A percentile compares a stretch with the other conserved stretches of the same genome.
These are phyloP conservation scores for Teratosphaeria gauchensis DNA, from an alignment of 2,329 filamentous ascomycete genomes.

Conservation along the genomic window DNA sequence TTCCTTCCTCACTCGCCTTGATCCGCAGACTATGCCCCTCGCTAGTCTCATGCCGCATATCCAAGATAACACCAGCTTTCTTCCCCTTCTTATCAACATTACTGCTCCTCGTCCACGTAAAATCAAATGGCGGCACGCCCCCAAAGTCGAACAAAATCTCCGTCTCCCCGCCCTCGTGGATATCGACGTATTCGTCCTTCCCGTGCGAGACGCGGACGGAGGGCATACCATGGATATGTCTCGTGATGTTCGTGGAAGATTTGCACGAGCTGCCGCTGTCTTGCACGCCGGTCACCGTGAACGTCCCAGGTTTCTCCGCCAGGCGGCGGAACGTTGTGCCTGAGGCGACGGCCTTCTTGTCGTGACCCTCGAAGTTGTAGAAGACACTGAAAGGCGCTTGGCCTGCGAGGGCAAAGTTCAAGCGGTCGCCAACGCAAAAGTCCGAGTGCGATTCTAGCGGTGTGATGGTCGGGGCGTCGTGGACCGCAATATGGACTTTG, in stretches of 20 bases:
- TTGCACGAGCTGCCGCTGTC: conserved; percentile 86
- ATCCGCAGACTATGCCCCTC: conserved; percentile 74
- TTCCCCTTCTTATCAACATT: conserved; percentile 61
- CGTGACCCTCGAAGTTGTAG: conserved; percentile 75
- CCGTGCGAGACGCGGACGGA: conserved; percentile 85
- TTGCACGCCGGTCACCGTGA: conserved; percentile 75
- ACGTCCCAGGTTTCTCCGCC: conserved; percentile 80
- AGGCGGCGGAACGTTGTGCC: conserved; percentile 86
- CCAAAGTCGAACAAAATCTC: conserved; percentile 93
- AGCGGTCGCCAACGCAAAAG: conserved; percentile 91
- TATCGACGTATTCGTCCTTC: conserved; percentile 70
- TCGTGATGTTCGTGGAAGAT: conserved; percentile 65
- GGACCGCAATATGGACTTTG: conserved; percentile 81
- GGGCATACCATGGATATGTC: conserved; percentile 83
- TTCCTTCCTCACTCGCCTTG: conserved; percentile 83
- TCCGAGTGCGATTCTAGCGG: conserved; percentile 74
- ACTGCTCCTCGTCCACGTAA: conserved; percentile 87
- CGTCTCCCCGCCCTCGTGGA: conserved; percentile 90
- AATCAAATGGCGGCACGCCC: conserved; percentile 93
- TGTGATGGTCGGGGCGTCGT: conserved; percentile 84
- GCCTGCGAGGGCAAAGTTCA: conserved; percentile 84
- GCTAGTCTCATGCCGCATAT: conserved; percentile 81
- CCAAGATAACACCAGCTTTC: conserved; percentile 69
- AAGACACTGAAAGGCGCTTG: conserved; percentile 85
- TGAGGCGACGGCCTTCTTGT: conserved; percentile 67